Evolutionary conservation across 2,329 filamentous ascomycete genomes (phyloP), one percentile per base, ranked within the genome.

Genomic region (Stagonosporopsis cucurbitacearum): DNA sequence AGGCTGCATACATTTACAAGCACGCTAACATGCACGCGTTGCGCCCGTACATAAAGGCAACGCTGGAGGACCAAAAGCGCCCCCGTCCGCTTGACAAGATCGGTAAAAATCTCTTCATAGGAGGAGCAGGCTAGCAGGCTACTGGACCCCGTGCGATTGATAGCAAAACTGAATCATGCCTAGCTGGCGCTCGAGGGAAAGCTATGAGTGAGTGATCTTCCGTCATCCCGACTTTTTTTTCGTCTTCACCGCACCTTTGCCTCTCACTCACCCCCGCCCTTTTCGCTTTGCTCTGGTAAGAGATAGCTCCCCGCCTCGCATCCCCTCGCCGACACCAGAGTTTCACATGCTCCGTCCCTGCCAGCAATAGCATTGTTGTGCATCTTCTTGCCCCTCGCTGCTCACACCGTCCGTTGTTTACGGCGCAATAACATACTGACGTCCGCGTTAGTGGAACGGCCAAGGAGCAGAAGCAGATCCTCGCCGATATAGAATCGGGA

Each of bases 391-490:
- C 50, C 41, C 48, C 45, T 43, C 36, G 22, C 32, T 49, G 42
- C 11, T 13, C 47, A 41, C 47, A 57, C 55, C 54, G 58, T 54
- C 35, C 58, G 53, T 58, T 57, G 53, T 51, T 57, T 54, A 51
- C 46, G 47, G 43, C 48, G 42, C 33, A 43, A 49, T 40, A 36
- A 26, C 50, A 40, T 25, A 56, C 66, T 64, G 50, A 66, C 59
- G 22, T 13, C 17, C 49, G 25, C 25, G n/a, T 12, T 62, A 75
- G 72, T 67, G 69, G 61, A 50, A 65, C 70, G 26, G 57, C 64
- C 48, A 69, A 68, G 64, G 73, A 74, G 67, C 70, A 75, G 61
- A 75, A 75, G 66, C 69, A 75, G 68, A 74, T 75, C 55, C 67
- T 74, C 60, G 68, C 69, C 50, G 74, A 76, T 53, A 75, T 76